These are phyloP conservation scores for Diplodia mutila DNA, from an alignment of 2,329 filamentous ascomycete species.

Conservation along the genomic window DNA sequence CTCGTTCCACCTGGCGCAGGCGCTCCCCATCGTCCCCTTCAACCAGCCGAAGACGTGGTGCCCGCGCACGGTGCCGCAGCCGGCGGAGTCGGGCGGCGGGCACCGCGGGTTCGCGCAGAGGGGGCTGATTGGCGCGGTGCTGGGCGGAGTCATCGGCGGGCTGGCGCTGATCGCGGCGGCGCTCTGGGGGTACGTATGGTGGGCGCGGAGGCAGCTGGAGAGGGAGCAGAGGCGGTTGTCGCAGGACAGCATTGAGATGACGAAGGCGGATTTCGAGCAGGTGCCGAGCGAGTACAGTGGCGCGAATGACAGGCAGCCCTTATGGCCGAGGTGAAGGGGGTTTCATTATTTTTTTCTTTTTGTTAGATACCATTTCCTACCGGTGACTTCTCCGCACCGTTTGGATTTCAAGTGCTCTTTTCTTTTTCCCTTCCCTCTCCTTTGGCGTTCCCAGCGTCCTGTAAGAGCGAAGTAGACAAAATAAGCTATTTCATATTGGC, in stretches of 20 bases:
- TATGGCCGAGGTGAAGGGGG: neutral
- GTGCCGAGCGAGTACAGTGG: constrained; percentile 26
- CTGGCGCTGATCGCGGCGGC: constrained; percentile 37
- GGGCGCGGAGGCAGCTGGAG: constrained; percentile 35
- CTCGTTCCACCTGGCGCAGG: constrained; percentile 48
- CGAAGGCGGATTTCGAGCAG: constrained; percentile 37
- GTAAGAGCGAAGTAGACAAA: too few relatives aligned
- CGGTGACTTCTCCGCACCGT: too few relatives aligned
- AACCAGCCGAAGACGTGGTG: constrained; percentile 49
- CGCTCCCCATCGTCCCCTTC: constrained; percentile 44
- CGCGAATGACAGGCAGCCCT: neutral
- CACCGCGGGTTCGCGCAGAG: constrained; percentile 38
- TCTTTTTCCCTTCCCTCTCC: neutral
- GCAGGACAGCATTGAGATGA: constrained; percentile 10
- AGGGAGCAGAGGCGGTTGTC: constrained; percentile 27
- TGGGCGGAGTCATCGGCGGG: constrained; percentile 44
- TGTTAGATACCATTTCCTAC: constrained; percentile 10
- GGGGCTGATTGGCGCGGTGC: constrained; percentile 44
- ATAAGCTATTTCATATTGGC: too few relatives aligned
- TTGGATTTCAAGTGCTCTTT: neutral
- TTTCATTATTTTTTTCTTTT: too few relatives aligned
- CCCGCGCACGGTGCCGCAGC: constrained; percentile 40
- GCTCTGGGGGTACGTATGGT: constrained; percentile 37
- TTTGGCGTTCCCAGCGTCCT: too few relatives aligned
- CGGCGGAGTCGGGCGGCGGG: neutral